Conservation (phyloP, 2,329 filamentous ascomycete genomes). For the Hypoxylon sp. region DNA sequence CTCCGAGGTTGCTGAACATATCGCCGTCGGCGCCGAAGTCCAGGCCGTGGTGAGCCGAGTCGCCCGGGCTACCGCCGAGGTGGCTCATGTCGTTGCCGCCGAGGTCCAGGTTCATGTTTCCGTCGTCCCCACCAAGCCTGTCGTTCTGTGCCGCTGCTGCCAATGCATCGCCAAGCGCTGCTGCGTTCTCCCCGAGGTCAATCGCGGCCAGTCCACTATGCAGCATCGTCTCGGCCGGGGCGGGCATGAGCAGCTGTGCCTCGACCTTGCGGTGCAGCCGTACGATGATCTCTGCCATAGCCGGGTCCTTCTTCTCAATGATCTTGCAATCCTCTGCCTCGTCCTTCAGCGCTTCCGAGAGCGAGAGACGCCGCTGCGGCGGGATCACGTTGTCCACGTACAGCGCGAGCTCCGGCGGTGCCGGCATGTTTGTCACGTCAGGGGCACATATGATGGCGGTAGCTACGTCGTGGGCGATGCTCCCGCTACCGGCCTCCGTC, state of each 20-base stretch:
- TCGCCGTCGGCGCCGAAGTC: slow-evolving; percentile 53
- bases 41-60: slow-evolving; percentile 49
- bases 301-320: slow-evolving; percentile 63
- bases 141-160: slow-evolving; percentile 53
- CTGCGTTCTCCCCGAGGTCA: slow-evolving; percentile 50
- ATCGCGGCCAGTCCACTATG: slow-evolving; percentile 52
- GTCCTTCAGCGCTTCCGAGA: slow-evolving; percentile 66
- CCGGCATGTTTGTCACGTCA: slow-evolving; percentile 57
- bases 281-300: slow-evolving; percentile 67
- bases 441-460: slow-evolving; percentile 75
- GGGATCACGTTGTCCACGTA: slow-evolving; percentile 47
- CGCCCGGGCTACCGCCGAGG: slow-evolving; percentile 48
- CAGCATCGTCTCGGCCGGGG: slow-evolving; percentile 51
- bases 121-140: slow-evolving; percentile 48
- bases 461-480: slow-evolving; percentile 72
- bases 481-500: slow-evolving; percentile 64
- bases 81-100: slow-evolving; percentile 46
- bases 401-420: slow-evolving; percentile 43
- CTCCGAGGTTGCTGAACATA: slow-evolving; percentile 50
- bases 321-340: slow-evolving; percentile 66
- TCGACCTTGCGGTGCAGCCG: slow-evolving; percentile 71
- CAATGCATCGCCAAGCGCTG: slow-evolving; percentile 52
- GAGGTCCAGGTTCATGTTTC: slow-evolving; percentile 50
- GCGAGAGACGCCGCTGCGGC: slow-evolving; percentile 59
- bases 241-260: slow-evolving; percentile 62